These are phyloP conservation scores for Polytrichum commune DNA, from an alignment of 225 moss, liverwort and hornwort species.

Conservation along the genomic window DNA sequence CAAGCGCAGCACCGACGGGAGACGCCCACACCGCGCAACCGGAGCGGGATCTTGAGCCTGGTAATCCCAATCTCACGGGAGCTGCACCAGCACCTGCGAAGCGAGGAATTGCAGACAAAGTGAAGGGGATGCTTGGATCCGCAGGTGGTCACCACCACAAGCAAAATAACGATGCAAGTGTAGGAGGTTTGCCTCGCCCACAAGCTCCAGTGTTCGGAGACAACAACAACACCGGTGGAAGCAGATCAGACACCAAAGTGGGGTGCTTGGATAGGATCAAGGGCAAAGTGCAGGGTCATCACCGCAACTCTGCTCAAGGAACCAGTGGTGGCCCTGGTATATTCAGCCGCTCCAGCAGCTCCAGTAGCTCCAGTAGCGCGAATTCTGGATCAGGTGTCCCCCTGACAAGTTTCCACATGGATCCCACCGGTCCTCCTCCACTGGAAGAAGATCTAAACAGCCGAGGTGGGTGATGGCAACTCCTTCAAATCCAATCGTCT, in stretches of 20 bases:
- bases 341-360: too few relatives aligned
- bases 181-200: too few relatives aligned
- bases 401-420: constrained; percentile 2
- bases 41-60: constrained; percentile 26
- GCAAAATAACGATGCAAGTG: too few relatives aligned
- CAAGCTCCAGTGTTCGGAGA: too few relatives aligned
- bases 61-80: constrained; percentile 4
- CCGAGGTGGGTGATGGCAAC: too few relatives aligned
- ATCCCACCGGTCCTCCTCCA: constrained; percentile 39
- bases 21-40: constrained; percentile 18
- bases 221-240: too few relatives aligned
- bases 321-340: too few relatives aligned
- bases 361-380: too few relatives aligned
- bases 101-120: constrained; percentile 36
- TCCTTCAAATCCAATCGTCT: too few relatives aligned
- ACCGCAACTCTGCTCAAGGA: constrained; percentile 13
- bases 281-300: constrained; percentile 34
- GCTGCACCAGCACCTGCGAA: constrained; percentile 20
- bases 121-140: constrained; percentile 40
- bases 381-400: too few relatives aligned
- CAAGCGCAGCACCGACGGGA: constrained; percentile 6
- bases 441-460: too few relatives aligned
- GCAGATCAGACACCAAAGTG: constrained; percentile 12
- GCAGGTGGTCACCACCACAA: constrained; percentile 5
- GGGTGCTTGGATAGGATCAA: constrained; percentile 50